Base-by-base conservation (phyloP, 768 basidiomycete species). In the Coprinopsis strossmayeri region DNA sequence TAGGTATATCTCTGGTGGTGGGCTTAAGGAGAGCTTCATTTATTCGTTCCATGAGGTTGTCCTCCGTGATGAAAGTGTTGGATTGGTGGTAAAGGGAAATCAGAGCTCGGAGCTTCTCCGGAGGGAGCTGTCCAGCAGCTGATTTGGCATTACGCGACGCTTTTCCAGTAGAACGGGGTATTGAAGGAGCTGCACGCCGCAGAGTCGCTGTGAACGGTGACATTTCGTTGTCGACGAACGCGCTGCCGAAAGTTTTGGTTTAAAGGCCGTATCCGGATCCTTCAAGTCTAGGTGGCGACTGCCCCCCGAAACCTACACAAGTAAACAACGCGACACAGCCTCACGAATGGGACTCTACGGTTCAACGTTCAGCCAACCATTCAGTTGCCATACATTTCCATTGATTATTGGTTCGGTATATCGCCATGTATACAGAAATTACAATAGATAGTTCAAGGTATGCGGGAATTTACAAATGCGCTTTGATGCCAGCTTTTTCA, bases 81-180 rank as follows among this genome's bases (percentile, higher is more conserved):
- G 82, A 67, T 66, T 87, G 79, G 69, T 91, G 87, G 69, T 90
- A 91, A 46, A 91, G 76, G 9, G 79, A 73, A 53, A 89, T 75
- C 53, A 90, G 80, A 2, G 85, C 82, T 51, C 84, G 83, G 69
- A 88, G 71, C 66, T 77, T 78, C 18, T 74, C 69, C 2, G 72
- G 70, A 2, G 82, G 71, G 3, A 84, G 72, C 12, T 32, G 34
- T 9, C 34, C 20, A 43, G 43, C 34, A 44, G 42, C 34, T 7
- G 20, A 3, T 9, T 4, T 11, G 4, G 21, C 21, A 5, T 23
- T 21, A 17, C 21, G 41, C 12, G 20, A 11, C 17, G n/a, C 23
- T 35, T 49, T 50, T 20, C 30, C 17, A 15, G 26, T 25, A 18
- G 43, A 25, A n/a, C 49, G 49, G 15, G 42, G 18, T 27, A 39